Base-by-base conservation (phyloP, 768 basidiomycete species). In the Termitomyces heimii region DNA sequence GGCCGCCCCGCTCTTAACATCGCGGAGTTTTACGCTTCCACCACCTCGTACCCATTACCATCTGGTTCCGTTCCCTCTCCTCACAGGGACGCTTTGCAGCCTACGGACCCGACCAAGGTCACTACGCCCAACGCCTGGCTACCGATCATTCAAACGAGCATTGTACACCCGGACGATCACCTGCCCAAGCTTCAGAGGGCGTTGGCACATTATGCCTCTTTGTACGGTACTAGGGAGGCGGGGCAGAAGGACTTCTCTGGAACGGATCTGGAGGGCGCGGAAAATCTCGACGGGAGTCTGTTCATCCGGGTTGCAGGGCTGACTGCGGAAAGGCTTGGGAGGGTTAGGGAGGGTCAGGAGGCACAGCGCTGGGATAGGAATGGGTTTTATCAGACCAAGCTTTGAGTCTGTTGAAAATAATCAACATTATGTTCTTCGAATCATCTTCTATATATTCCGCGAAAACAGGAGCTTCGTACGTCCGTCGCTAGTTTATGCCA, bases 161-260 rank as follows among this genome's bases (percentile, higher is more conserved):
- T 86, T 47, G 75, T 77, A 1, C 83, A 88, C 62, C 82, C 83
- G 0, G 80, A 85, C 60, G 85, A 87, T 43, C 76, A 77, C 56
- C 59, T 76, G 22, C 63, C 72, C 5, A 78, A 77, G 56, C 55
- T 72, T 5, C 68, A 75, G 34, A 47, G 54, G 37, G 54, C 54
- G 5, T 61, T 79, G 13, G 69, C 72, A 18, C 68, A 71, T 58
- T 79, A 48, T 42, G 54, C 54, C 1, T 46, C 44, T 29, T 5
- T 67, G 22, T 68, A 65, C 53, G 66, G 74, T 9, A 73, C 55
- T 6, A 55, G 79, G 76, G 66, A 62, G 20, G 54, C 63, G 0
- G 66, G 68, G 2, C 46, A 55, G 28, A 22, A 47, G 2, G 65
- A 67, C 35, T 67, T 70, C 13, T 56, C 67, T 49, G 62, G 57